Conservation (phyloP, 352 stramenopile species). For the Phytophthora lateralis region DNA sequence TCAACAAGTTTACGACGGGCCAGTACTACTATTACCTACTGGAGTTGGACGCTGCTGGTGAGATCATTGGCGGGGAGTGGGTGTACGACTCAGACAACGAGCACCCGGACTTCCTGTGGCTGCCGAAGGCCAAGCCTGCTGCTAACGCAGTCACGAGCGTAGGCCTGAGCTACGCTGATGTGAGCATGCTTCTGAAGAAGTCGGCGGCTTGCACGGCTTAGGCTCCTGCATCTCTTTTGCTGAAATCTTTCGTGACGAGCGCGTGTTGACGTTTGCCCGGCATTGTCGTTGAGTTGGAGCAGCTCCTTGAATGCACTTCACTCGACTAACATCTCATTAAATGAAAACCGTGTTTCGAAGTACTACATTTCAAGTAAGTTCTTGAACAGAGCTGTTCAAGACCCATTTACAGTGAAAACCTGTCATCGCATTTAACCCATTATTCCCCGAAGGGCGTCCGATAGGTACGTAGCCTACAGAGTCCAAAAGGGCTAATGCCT, state of each 20-base stretch:
- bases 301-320: too few relatives aligned
- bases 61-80: conserved; percentile 42
- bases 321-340: too few relatives aligned
- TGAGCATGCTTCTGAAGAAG: conserved; percentile 24
- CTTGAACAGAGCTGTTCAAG: too few relatives aligned
- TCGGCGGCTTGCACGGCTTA: conserved; percentile 15
- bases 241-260: conserved; percentile 10
- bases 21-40: conserved; percentile 40
- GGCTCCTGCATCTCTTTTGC: background rate
- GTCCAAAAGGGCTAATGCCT: too few relatives aligned
- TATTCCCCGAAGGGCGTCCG: too few relatives aligned
- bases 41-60: conserved; percentile 30
- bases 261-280: too few relatives aligned
- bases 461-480: too few relatives aligned
- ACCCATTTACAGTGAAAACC: too few relatives aligned
- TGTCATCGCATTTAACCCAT: too few relatives aligned
- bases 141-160: conserved; percentile 26
- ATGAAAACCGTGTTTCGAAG: too few relatives aligned
- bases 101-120: conserved; percentile 43
- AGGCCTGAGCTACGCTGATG: conserved; percentile 34
- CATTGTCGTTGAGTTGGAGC: too few relatives aligned
- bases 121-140: conserved; percentile 29
- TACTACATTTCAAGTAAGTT: too few relatives aligned
- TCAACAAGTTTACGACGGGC: conserved; percentile 31
- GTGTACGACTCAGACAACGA: conserved; percentile 31